phyloP scores from a whole-genome alignment of 1,284 basidiomycete genomes.

The Leccinum subrobustum region DNA sequence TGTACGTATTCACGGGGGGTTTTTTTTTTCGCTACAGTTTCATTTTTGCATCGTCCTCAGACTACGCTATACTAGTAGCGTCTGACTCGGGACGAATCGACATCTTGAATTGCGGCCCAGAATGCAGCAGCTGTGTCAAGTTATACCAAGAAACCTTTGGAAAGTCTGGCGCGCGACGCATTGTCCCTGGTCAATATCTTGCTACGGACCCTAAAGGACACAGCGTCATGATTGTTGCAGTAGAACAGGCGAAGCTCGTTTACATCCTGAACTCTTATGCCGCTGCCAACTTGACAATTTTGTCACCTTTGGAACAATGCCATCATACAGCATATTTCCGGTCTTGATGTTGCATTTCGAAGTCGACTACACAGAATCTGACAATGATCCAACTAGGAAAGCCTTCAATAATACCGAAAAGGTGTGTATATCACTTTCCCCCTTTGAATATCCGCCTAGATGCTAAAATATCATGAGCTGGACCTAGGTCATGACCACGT shows the following conservation, averaged over 20 bases:
- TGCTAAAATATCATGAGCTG: conserved; percentile 95
- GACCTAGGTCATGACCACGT: conserved; percentile 96
- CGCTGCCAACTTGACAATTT: conserved; percentile 93
- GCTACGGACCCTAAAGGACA: conserved; percentile 94
- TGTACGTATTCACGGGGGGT: conserved; percentile 47
- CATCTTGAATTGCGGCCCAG: conserved; percentile 90
- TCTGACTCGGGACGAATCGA: conserved; percentile 93
- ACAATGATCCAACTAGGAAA: conserved; percentile 93
- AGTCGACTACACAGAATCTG: conserved; percentile 90
- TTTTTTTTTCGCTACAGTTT: conserved; percentile 28
- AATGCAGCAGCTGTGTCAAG: conserved; percentile 83
- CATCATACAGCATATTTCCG: conserved; percentile 90
- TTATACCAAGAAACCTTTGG: conserved; percentile 95
- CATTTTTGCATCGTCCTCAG: conserved; percentile 58
- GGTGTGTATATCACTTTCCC: conserved; percentile 42
- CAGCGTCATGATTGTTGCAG: conserved; percentile 85
- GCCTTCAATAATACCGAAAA: conserved; percentile 89
- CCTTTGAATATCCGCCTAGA: conserved; percentile 42
- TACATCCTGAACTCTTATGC: conserved; percentile 93
- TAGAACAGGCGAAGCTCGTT: conserved; percentile 93
- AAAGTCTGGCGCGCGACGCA: conserved; percentile 87
- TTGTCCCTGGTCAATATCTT: conserved; percentile 93
- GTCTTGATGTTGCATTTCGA: conserved; percentile 97
- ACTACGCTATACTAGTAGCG: conserved; percentile 86
- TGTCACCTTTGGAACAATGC: conserved; percentile 88